Conservation (phyloP, 352 stramenopile genomes). For the Discostella stelligera region DNA sequence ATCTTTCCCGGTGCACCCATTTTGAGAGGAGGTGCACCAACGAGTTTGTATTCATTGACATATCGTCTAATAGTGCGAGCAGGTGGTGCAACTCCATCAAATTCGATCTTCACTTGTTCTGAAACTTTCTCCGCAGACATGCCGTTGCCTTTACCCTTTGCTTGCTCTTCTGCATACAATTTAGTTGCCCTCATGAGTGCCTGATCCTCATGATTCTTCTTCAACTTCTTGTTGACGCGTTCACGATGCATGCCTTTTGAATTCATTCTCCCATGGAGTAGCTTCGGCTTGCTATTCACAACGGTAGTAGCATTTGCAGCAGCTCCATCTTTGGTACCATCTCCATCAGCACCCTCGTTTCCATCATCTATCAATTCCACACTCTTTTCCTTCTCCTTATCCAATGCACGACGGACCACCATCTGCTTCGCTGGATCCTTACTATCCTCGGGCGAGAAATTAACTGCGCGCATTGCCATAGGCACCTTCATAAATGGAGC, state of each 20-base stretch:
- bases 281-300: background rate
- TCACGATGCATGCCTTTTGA: background rate
- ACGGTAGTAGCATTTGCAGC: background rate
- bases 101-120: background rate
- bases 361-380: no score
- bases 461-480: background rate
- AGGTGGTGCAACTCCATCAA: background rate
- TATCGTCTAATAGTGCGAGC: background rate
- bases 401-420: background rate
- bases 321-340: no score
- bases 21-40: background rate
- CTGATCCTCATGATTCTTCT: background rate
- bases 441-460: background rate
- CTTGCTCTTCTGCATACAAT: background rate
- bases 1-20: background rate
- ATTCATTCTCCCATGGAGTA: background rate
- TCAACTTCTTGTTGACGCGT: background rate
- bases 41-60: background rate
- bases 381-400: conserved; percentile 13
- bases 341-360: no score
- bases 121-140: background rate
- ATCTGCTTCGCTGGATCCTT: background rate
- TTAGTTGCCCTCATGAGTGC: conserved; percentile 1
- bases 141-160: conserved; percentile 3
- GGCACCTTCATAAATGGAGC: background rate